Conservation (phyloP, 202 grass and related monocot genomes). For the Thinopyrum obtusiflorum region DNA sequence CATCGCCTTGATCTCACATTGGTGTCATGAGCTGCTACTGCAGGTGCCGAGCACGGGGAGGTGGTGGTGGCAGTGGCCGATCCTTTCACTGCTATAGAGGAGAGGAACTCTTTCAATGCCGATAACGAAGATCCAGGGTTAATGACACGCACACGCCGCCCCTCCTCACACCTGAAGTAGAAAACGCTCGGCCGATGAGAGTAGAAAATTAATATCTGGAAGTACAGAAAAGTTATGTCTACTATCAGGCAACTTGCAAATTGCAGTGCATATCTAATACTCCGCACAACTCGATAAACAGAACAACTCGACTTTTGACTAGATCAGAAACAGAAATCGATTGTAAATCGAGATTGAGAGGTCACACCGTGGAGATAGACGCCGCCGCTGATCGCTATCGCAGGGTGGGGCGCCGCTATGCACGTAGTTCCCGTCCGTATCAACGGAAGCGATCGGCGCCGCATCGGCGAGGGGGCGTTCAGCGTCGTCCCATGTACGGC, state of each 20-base stretch:
- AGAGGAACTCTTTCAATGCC: neutral
- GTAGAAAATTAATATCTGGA: neutral
- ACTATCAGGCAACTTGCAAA: neutral
- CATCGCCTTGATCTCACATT: neutral
- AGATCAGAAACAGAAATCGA: neutral
- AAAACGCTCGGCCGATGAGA: neutral
- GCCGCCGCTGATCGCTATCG: neutral
- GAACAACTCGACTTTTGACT: neutral
- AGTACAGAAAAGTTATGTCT: neutral
- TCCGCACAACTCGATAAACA: neutral
- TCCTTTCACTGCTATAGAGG: neutral
- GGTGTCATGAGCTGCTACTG: neutral
- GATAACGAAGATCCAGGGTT: neutral
- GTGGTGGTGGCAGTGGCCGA: neutral
- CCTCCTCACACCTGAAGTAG: neutral
- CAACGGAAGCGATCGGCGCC: neutral
- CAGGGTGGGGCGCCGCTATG: neutral
- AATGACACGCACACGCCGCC: neutral
- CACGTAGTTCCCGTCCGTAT: neutral
- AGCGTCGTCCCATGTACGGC: neutral
- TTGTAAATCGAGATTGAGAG: neutral
- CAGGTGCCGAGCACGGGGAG: neutral
- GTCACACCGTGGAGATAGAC: neutral
- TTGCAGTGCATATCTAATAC: neutral
- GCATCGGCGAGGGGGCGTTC: neutral